phyloP scores from a whole-genome alignment of 768 basidiomycete genomes.

The Naganishia kalamii region DNA sequence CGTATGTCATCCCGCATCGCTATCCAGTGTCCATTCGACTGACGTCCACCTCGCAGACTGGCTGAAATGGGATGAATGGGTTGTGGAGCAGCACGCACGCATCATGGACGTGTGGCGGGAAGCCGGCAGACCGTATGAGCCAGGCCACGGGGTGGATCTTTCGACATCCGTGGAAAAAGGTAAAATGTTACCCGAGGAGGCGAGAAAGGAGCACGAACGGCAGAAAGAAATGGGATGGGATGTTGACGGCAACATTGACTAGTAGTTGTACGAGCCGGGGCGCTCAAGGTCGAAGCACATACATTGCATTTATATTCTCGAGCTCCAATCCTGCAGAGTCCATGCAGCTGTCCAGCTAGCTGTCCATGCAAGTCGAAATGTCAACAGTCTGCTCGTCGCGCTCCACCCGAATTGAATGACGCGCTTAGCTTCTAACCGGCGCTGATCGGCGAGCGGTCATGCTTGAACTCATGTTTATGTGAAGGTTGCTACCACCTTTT shows the following conservation, averaged over 20 bases:
- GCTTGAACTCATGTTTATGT: too few species aligned
- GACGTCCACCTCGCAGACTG: constrained; percentile 35
- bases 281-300: background rate
- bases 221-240: constrained; percentile 47
- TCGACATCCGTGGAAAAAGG: constrained; percentile 37
- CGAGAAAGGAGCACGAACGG: constrained; percentile 42
- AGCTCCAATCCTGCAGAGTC: too few species aligned
- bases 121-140: constrained; percentile 36
- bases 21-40: background rate
- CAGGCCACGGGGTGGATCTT: constrained; percentile 39
- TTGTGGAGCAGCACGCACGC: constrained; percentile 36
- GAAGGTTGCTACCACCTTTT: too few species aligned
- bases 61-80: constrained; percentile 46
- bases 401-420: background rate
- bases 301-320: too few species aligned
- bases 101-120: constrained; percentile 40
- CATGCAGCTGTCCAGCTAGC: background rate
- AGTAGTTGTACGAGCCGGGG: background rate
- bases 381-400: background rate
- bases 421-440: constrained; percentile 8
- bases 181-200: constrained; percentile 35
- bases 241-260: constrained; percentile 36
- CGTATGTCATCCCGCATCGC: constrained; percentile 46
- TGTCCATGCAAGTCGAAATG: background rate
- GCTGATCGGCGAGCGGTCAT: background rate